Conservation (phyloP, 1,284 basidiomycete species). For the Cutaneotrichosporon sp. region DNA sequence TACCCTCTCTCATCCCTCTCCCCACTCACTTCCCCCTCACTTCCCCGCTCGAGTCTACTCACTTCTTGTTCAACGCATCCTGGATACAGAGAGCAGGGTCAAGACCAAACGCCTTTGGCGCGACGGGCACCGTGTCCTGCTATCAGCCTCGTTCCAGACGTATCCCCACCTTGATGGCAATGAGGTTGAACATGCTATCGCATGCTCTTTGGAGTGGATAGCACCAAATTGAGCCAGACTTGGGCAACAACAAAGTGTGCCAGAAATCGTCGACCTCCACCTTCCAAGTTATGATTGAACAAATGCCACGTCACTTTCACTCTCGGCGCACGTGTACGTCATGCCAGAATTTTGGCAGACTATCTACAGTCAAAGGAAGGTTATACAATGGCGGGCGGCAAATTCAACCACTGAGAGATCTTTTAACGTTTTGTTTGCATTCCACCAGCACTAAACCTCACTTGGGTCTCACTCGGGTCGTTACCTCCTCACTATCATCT, state of each 20-base stretch:
- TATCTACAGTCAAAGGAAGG: not conserved
- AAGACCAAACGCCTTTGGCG: slow-evolving; percentile 49
- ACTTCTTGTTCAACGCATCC: slow-evolving; percentile 53
- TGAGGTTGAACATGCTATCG: slow-evolving; percentile 47
- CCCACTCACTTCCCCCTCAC: not conserved
- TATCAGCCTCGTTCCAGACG: not conserved
- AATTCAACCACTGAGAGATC: not conserved
- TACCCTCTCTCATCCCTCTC: not conserved
- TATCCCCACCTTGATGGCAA: slow-evolving; percentile 41
- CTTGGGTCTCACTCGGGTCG: not conserved
- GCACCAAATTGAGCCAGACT: not conserved
- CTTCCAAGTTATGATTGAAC: not conserved
- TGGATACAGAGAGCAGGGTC: slow-evolving; percentile 45
- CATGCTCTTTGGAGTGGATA: slow-evolving; percentile 6
- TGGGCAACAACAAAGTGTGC: not conserved
- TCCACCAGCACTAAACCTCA: not conserved
- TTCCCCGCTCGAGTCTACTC: slow-evolving; percentile 5
- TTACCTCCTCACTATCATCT: not conserved
- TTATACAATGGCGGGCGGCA: not conserved
- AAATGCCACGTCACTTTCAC: slow-evolving; percentile 1
- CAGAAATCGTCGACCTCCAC: slow-evolving; percentile 13
- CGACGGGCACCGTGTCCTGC: slow-evolving; percentile 53
- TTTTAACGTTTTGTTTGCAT: slow-evolving; percentile 3
- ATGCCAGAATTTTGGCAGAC: slow-evolving; percentile 6
- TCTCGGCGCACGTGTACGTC: slow-evolving; percentile 2